phyloP scores from a whole-genome alignment of 352 stramenopile species.

The Globisporangium paroecandrum region DNA sequence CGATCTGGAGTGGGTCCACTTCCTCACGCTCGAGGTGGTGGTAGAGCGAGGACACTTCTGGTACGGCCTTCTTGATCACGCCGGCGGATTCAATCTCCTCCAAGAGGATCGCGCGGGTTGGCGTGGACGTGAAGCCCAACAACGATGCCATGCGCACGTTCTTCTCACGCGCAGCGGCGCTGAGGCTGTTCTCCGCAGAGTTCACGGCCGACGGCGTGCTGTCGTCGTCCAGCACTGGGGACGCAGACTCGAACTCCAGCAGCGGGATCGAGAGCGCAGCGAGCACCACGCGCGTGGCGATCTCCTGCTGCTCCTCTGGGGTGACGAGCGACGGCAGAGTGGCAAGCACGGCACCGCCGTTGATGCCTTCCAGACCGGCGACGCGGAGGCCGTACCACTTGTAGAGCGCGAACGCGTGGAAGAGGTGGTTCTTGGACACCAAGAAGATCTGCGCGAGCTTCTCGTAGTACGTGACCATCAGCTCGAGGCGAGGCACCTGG shows the following conservation, averaged over 20 bases:
- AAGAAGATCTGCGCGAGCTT: slow-evolving; percentile 97
- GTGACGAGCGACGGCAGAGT: slow-evolving; percentile 51
- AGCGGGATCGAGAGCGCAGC: slow-evolving; percentile 92
- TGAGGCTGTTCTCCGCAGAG: slow-evolving; percentile 35
- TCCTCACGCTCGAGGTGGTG: slow-evolving; percentile 62
- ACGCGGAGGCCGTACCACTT: slow-evolving; percentile 94
- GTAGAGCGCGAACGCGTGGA: slow-evolving; percentile 96
- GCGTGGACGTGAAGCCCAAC: slow-evolving; percentile 84
- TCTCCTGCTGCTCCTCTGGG: slow-evolving; percentile 71
- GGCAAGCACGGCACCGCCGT: slow-evolving; percentile 34
- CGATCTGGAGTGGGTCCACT: slow-evolving; percentile 76
- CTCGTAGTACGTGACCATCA: slow-evolving; percentile 98
- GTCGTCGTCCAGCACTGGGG: slow-evolving; percentile 55
- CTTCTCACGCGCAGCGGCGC: slow-evolving; percentile 85
- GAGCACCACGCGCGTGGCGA: slow-evolving; percentile 91
- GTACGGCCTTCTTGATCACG: slow-evolving; percentile 57
- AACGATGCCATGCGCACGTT: slow-evolving; percentile 93
- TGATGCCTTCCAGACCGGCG: slow-evolving; percentile 74
- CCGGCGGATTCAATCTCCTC: slow-evolving; percentile 83
- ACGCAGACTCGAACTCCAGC: slow-evolving; percentile 57
- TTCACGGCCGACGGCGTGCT: slow-evolving; percentile 49
- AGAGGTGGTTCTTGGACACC: slow-evolving; percentile 96
- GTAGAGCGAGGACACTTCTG: slow-evolving; percentile 63
- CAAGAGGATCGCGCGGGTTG: slow-evolving; percentile 90
- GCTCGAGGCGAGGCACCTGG: slow-evolving; percentile 89